A percentile compares a stretch with the other conserved stretches of the same genome.
phyloP scores from a whole-genome alignment of 2,329 filamentous ascomycete species.

The Septoria petroselini region DNA sequence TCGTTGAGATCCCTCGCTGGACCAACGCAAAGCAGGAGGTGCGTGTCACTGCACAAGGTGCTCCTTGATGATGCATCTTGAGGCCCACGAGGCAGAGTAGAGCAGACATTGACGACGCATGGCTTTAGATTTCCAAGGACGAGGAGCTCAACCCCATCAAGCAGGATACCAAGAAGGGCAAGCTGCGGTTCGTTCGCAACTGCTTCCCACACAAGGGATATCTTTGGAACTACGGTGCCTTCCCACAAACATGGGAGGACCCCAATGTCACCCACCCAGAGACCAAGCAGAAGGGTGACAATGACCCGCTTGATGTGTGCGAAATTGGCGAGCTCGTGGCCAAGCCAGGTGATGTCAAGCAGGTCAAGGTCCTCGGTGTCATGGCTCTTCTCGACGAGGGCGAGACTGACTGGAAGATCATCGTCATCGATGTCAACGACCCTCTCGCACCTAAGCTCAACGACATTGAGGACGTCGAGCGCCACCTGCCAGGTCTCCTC shows the following conservation, averaged over 20 bases:
- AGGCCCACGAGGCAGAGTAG: not conserved
- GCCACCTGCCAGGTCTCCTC: slow-evolving; percentile 92
- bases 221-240: slow-evolving; percentile 99
- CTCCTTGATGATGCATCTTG: not conserved
- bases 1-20: slow-evolving; percentile 99
- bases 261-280: slow-evolving; percentile 93
- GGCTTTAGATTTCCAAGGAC: slow-evolving; percentile 87
- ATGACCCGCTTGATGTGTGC: slow-evolving; percentile 98
- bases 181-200: slow-evolving; percentile 98
- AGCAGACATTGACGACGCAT: slow-evolving; percentile 20
- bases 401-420: slow-evolving; percentile 99
- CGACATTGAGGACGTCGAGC: slow-evolving; percentile 98
- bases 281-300: slow-evolving; percentile 99
- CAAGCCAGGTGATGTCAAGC: slow-evolving; percentile 95
- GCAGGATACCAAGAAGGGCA: slow-evolving; percentile 99
- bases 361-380: slow-evolving; percentile 98
- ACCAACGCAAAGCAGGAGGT: slow-evolving; percentile 99
- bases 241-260: slow-evolving; percentile 99
- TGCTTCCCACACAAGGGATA: slow-evolving; percentile 99
- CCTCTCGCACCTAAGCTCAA: slow-evolving; percentile 94
- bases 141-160: slow-evolving; percentile 98
- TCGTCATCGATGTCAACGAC: slow-evolving; percentile 98
- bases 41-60: slow-evolving; percentile 39
- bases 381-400: slow-evolving; percentile 99
- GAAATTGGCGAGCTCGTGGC: slow-evolving; percentile 98